Evolutionary conservation across 345 rosid genomes (phyloP).

Genomic region (Hirschfeldia incana): DNA sequence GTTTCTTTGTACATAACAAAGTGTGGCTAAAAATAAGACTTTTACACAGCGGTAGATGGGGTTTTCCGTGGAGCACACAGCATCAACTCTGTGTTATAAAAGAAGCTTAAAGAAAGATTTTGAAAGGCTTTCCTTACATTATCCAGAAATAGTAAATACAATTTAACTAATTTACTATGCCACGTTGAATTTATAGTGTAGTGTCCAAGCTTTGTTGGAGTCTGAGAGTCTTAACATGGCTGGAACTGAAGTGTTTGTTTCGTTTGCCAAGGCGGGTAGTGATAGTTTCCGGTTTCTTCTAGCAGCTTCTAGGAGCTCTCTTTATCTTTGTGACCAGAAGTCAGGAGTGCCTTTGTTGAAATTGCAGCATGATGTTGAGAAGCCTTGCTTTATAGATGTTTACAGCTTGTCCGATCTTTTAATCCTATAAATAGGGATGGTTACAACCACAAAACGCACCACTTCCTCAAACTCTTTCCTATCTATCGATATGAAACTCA

Average conservation of each 20-base stretch:
- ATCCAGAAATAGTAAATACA: too few species aligned
- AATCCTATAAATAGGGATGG: not conserved
- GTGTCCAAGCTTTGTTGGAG: constrained; percentile 37
- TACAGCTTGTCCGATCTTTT: constrained; percentile 46
- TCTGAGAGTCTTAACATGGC: constrained; percentile 45
- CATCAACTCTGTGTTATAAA: too few species aligned
- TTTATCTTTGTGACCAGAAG: constrained; percentile 62
- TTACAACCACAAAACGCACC: not conserved
- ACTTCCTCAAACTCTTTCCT: not conserved
- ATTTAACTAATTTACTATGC: too few species aligned
- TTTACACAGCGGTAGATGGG: too few species aligned
- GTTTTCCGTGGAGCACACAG: too few species aligned
- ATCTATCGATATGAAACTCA: not conserved
- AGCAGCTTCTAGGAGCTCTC: constrained; percentile 44
- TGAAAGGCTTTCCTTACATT: too few species aligned
- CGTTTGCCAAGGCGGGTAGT: constrained; percentile 48
- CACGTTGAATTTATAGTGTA: too few species aligned
- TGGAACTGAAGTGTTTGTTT: constrained; percentile 48
- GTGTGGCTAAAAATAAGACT: too few species aligned
- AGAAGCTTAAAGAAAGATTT: too few species aligned
- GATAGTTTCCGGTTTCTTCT: constrained; percentile 55
- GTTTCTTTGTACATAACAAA: too few species aligned
- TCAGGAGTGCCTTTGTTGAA: constrained; percentile 58
- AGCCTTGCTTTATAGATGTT: constrained; percentile 56
- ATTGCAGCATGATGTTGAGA: constrained; percentile 63